phyloP scores from a whole-genome alignment of 2,329 filamentous ascomycete genomes.

The Nemania serpens region DNA sequence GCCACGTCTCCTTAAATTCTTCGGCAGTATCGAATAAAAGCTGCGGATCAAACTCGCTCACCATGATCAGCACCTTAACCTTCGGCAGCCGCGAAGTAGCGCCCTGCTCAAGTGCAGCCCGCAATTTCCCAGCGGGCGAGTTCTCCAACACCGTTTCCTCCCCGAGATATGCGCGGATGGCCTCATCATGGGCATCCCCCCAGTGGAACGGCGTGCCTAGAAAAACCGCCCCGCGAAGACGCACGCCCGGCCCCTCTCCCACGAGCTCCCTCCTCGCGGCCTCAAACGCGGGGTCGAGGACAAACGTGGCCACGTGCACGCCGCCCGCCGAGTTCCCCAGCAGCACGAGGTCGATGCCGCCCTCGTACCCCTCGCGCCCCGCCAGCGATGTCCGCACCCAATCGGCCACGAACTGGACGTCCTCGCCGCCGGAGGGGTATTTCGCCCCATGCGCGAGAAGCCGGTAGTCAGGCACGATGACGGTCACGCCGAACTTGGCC shows the following conservation, averaged over 20 bases:
- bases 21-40: conserved; percentile 31
- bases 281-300: conserved; percentile 38
- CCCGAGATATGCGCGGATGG: conserved; percentile 34
- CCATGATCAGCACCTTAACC: conserved; percentile 31
- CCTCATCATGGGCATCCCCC: conserved; percentile 29
- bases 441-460: conserved; percentile 45
- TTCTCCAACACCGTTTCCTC: conserved; percentile 32
- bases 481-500: conserved; percentile 41
- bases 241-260: conserved; percentile 20
- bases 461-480: conserved; percentile 47
- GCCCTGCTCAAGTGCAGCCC: conserved; percentile 27
- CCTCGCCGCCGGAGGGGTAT: conserved; percentile 48
- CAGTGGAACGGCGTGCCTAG: conserved; percentile 39
- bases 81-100: conserved; percentile 23
- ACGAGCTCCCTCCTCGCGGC: conserved; percentile 25
- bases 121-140: conserved; percentile 31
- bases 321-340: conserved; percentile 49
- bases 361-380: conserved; percentile 32
- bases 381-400: conserved; percentile 40
- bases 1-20: conserved; percentile 34
- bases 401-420: conserved; percentile 43
- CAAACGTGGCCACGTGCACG: conserved; percentile 45
- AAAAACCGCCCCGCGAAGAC: conserved; percentile 31
- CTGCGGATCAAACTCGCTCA: conserved; percentile 38
- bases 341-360: conserved; percentile 43